phyloP scores from a whole-genome alignment of 345 rosid genomes.

The Aquilaria sinensis region DNA sequence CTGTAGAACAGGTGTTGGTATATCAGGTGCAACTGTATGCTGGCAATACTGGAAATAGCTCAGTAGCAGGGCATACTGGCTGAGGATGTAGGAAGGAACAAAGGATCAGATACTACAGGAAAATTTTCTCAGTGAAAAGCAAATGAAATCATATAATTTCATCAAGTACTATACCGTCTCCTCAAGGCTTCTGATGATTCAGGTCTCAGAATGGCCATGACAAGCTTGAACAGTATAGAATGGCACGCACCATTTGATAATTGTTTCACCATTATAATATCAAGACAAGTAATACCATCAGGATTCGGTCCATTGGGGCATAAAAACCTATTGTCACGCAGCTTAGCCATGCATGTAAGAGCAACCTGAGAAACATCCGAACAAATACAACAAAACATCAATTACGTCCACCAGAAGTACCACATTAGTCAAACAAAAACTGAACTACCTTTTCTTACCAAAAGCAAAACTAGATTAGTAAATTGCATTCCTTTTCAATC shows the following conservation, averaged over 20 bases:
- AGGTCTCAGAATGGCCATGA: conserved; percentile 75
- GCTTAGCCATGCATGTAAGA: conserved; percentile 95
- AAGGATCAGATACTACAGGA: conserved; percentile 11
- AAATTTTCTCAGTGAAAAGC: neutral
- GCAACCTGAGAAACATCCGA: conserved; percentile 55
- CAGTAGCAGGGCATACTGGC: conserved; percentile 90
- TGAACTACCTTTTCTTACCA: neutral
- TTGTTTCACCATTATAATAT: conserved; percentile 71
- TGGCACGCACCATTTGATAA: conserved; percentile 91
- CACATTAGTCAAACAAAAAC: neutral
- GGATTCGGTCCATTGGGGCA: conserved; percentile 58
- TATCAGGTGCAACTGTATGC: conserved; percentile 78
- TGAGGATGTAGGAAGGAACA: conserved; percentile 24
- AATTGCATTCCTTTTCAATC: too few species aligned
- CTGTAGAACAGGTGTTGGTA: conserved; percentile 75
- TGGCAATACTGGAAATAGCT: conserved; percentile 94
- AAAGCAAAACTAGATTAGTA: too few species aligned
- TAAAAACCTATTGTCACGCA: conserved; percentile 80
- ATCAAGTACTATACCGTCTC: conserved; percentile 60
- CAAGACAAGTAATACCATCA: conserved; percentile 77
- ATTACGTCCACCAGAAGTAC: neutral
- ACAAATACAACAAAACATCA: conserved; percentile 2
- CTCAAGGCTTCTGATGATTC: conserved; percentile 95
- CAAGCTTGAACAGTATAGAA: conserved; percentile 75
- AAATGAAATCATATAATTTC: conserved; percentile 13